These are phyloP conservation scores for Selaginella tamariscina DNA, from an alignment of 75 land plant genomes.

Conservation along the genomic window DNA sequence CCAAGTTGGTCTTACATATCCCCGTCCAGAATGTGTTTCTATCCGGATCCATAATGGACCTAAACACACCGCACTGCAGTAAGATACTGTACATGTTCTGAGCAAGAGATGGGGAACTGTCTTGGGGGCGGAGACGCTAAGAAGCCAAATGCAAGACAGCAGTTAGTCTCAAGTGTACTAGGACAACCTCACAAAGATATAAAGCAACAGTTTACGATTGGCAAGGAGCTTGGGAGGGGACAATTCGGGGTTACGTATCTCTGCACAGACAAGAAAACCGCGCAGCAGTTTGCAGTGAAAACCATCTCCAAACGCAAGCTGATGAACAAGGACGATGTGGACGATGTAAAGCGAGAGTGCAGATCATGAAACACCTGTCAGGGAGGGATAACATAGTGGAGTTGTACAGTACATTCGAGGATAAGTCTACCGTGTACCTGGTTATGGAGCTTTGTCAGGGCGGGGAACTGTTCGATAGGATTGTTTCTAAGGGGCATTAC, in stretches of 20 bases:
- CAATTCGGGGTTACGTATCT: constrained; percentile 58
- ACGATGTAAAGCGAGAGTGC: constrained; percentile 14
- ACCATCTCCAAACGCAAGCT: constrained; percentile 23
- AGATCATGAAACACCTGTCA: constrained; percentile 9
- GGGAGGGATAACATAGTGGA: constrained; percentile 2
- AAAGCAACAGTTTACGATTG: not conserved
- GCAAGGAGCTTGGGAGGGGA: constrained; percentile 39
- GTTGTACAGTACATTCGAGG: not conserved
- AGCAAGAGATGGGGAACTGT: constrained; percentile 3
- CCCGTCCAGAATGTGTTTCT: too few species aligned
- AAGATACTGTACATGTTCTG: too few species aligned
- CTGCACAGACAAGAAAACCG: constrained; percentile 14
- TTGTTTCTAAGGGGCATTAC: constrained; percentile 9
- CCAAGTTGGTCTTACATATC: too few species aligned
- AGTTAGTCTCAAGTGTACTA: not conserved
- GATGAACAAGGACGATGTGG: constrained; percentile 15
- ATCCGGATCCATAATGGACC: too few species aligned
- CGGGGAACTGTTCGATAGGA: constrained; percentile 3
- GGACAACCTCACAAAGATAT: not conserved
- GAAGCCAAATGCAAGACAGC: not conserved
- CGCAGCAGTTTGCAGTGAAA: constrained; percentile 12
- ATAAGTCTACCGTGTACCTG: constrained; percentile 4
- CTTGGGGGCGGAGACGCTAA: not conserved
- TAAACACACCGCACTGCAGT: too few species aligned
- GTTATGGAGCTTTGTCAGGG: constrained; percentile 6